Base-by-base conservation (phyloP, 2,329 filamentous ascomycete species). In the Aureobasidium melanogenum region DNA sequence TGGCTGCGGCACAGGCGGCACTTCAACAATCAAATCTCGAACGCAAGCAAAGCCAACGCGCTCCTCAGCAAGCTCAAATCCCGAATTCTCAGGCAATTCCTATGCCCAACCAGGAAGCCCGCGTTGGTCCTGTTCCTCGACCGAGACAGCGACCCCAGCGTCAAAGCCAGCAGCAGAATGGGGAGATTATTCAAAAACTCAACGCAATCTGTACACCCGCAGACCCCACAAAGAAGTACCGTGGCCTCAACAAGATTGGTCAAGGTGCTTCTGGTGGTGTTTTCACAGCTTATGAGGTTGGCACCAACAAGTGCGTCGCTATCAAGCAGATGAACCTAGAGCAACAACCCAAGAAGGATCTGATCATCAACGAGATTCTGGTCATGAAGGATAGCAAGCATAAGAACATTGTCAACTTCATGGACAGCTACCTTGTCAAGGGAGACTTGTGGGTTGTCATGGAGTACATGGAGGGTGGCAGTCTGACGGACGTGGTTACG, bases 281-380 rank as follows among this genome's bases (percentile, higher is more conserved):
- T 1, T 99, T 86, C 71, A 96, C 91, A 0, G 94, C 93, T 3
- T 90, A 93, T 71, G 90, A 97, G 74, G 82, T 86, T 66, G 87
- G 85, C 61, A 88, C 85, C 41, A 96, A 96, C 75, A 86, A 88
- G 64, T 86, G 95, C 67, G 94, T 99, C 39, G 94, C 94, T 44
- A 97, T 99, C 76, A 99, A 99, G 79, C 94, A 99, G 79, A 99
- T 99, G 94, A 97, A 97, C 67, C 79, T 99, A 61, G 94, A 97
- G 74, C 89, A 97, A 75, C 94, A 99, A 70, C 94, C 94, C 2
- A 97, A 97, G 83, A 99, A 99, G 75, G 94, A 99, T 69, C 80
- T 97, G 52, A 99, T 99, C 70, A 97, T 99, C 76, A 99, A 99
- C 74, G 94, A 99, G 73, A 99, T 99, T 67, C 77, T 99, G 62